Percentiles rank a stretch among this genome's conserved stretches.
Conservation (phyloP, 495 filamentous ascomycete genomes). For the Sordaria brevicollis region DNA sequence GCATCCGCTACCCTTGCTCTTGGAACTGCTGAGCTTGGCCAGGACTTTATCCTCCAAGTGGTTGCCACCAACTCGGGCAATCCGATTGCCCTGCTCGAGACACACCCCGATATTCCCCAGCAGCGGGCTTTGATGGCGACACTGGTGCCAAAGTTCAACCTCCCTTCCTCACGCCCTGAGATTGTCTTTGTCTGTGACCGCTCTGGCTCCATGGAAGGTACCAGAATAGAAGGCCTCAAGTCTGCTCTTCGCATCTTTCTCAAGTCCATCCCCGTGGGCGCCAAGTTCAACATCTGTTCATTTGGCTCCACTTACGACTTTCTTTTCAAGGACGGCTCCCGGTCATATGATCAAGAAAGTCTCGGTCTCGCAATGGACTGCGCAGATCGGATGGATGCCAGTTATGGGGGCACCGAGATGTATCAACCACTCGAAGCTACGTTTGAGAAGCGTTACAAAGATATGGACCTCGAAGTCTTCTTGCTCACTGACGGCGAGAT, state of each 20-base stretch:
- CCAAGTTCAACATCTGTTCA: constrained; percentile 67
- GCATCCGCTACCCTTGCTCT: constrained; percentile 53
- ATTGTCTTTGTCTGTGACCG: constrained; percentile 64
- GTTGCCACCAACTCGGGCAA: constrained; percentile 43
- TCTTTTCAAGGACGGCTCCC: constrained; percentile 46
- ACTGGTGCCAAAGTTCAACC: constrained; percentile 53
- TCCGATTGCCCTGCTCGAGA: constrained; percentile 53
- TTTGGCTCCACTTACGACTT: constrained; percentile 47
- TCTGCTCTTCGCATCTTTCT: constrained; percentile 56
- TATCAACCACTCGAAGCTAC: constrained; percentile 40
- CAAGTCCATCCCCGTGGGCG: constrained; percentile 55
- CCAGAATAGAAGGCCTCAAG: constrained; percentile 43
- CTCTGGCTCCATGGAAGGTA: constrained; percentile 50
- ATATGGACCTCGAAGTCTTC: constrained; percentile 52
- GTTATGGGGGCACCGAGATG: constrained; percentile 65
- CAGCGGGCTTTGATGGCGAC: constrained; percentile 59
- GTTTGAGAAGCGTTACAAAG: constrained; percentile 38
- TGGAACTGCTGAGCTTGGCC: constrained; percentile 32
- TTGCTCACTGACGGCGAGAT: constrained; percentile 65
- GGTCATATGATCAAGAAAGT: constrained; percentile 40
- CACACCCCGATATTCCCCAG: constrained; percentile 45
- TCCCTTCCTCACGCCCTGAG: constrained; percentile 45
- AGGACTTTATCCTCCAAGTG: constrained; percentile 46
- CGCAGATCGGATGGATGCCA: constrained; percentile 35
- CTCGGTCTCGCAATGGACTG: constrained; percentile 42